phyloP scores from a whole-genome alignment of 2,329 filamentous ascomycete species.

The Geosmithia flava region DNA sequence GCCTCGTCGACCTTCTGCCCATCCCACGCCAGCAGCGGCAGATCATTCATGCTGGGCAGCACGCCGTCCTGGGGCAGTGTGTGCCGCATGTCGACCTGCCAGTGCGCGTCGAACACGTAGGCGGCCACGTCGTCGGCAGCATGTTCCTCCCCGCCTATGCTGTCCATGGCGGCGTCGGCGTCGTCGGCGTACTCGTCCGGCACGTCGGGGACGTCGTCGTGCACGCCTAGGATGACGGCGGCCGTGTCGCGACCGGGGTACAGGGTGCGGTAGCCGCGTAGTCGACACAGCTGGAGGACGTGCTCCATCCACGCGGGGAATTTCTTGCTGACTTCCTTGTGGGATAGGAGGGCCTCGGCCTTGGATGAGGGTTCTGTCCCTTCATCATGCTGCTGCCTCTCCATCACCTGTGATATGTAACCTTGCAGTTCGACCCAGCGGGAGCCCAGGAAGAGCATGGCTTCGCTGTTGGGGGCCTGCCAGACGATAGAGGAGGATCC shows the following conservation, averaged over 20 bases:
- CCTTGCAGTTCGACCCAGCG: slow-evolving; percentile 80
- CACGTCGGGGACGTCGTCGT: slow-evolving; percentile 58
- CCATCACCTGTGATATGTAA: slow-evolving; percentile 57
- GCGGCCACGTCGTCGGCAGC: slow-evolving; percentile 15
- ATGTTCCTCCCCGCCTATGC: slow-evolving; percentile 7
- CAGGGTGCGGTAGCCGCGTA: slow-evolving; percentile 64
- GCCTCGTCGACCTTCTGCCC: slow-evolving; percentile 33
- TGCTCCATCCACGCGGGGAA: slow-evolving; percentile 72
- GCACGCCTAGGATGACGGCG: slow-evolving; percentile 54
- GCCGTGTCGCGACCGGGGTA: slow-evolving; percentile 55
- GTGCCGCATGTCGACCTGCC: slow-evolving; percentile 31
- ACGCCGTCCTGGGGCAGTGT: slow-evolving; percentile 30
- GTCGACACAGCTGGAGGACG: slow-evolving; percentile 61
- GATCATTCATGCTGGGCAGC: slow-evolving; percentile 27
- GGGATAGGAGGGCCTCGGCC: slow-evolving; percentile 25
- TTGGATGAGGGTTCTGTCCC: slow-evolving; percentile 9
- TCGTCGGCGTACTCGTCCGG: slow-evolving; percentile 54
- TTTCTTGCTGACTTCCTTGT: slow-evolving; percentile 52
- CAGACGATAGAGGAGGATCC: slow-evolving; percentile 58
- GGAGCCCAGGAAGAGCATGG: slow-evolving; percentile 69
- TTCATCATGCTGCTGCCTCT: slow-evolving; percentile 17
- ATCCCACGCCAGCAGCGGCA: slow-evolving; percentile 53
- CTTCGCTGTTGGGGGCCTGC: slow-evolving; percentile 75
- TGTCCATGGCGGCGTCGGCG: slow-evolving; percentile 7
- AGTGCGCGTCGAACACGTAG: slow-evolving; percentile 26